Base-by-base conservation (phyloP, 2,329 filamentous ascomycete genomes). In the Aspergillus thermomutatus region DNA sequence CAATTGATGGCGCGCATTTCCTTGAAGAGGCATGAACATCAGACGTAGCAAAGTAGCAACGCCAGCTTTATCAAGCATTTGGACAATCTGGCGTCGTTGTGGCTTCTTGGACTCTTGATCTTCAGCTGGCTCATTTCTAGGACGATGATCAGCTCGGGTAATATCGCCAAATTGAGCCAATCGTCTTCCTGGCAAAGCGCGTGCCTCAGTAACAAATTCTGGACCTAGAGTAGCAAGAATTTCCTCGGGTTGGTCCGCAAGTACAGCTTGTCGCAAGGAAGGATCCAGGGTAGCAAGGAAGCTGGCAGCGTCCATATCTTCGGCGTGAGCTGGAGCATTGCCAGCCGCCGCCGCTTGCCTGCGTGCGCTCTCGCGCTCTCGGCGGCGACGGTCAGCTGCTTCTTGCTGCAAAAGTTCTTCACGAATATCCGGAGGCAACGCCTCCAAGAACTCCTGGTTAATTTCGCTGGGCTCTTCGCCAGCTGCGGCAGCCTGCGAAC, bases 1-100 rank as follows among this genome's bases (percentile, higher is more conserved):
- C 53, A 99, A 82, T 58, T 91, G 90, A 60, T 83, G 86, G 63
- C 92, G 90, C 50, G 94, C 88, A 60, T 90, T 94, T 23, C 90
- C 91, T 62, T 93, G 90, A 63, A 97, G 91, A 49, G 91, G 89
- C 66, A 97, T 92, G 72, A 99, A 99, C 93, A 99, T 97, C 9
- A 99, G 83, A n/a, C 95, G 90, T 46, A 99, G 82, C 34, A 99
- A 80, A n/a, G 94, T 97, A 26, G 95, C 94, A 63, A 99, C 88
- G 26, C 95, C 94, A 49, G 92, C 84, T 76, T 96, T 97, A 74
- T 99, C 94, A 28, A 99, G 84, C 89, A 99, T 96, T 72, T 99
- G 94, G 25, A 96, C 90, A 56, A 95, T 89, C 23, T 91, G 87
- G 59, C 90, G 89, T 56, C 90, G 87, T 66, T 89, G 88, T 40